Percentiles rank a stretch among this genome's conserved stretches.
These are phyloP conservation scores for Pseudogymnoascus sp. DNA, from an alignment of 2,329 filamentous ascomycete genomes.

Conservation along the genomic window DNA sequence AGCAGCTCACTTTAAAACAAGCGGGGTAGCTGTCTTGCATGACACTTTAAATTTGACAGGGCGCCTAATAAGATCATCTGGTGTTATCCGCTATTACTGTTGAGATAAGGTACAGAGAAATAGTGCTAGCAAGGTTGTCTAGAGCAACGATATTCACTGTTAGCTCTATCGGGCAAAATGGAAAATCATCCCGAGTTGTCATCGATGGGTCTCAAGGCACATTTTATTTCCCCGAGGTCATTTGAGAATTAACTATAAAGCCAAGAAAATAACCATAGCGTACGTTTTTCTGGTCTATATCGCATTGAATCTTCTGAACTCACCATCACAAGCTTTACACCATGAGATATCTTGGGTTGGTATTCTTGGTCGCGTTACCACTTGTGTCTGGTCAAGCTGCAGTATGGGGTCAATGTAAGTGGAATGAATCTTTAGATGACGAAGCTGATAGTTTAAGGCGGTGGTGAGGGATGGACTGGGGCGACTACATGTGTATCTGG, in stretches of 20 bases:
- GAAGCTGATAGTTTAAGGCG: conserved; percentile 12
- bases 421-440: neutral
- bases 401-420: conserved; percentile 7
- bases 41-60: neutral
- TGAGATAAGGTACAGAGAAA: neutral
- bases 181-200: neutral
- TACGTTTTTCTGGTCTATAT: neutral
- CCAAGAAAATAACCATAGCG: neutral
- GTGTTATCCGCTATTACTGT: neutral
- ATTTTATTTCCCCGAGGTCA: neutral
- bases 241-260: neutral
- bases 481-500: conserved; percentile 20
- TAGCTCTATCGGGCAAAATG: neutral
- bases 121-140: neutral
- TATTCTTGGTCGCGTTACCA: neutral
- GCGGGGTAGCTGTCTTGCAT: neutral
- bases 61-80: neutral
- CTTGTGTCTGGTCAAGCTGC: neutral
- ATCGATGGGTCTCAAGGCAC: neutral
- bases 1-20: neutral
- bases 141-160: neutral
- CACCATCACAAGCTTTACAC: neutral
- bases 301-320: neutral
- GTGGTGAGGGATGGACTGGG: conserved; percentile 21
- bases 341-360: neutral